Evolutionary conservation across 768 basidiomycete species (phyloP).

Genomic region (Pulveroboletus frians): DNA sequence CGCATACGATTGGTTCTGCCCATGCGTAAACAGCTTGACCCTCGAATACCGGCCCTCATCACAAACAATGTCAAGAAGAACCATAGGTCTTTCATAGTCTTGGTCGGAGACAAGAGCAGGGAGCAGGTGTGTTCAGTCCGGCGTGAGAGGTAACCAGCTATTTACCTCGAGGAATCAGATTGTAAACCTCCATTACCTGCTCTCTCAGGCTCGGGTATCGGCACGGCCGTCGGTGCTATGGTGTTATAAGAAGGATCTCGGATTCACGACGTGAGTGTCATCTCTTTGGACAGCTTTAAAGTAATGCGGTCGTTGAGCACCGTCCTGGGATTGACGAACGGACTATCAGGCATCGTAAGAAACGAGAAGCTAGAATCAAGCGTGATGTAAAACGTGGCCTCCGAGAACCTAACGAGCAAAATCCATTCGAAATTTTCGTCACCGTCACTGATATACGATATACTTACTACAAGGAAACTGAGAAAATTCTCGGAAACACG

Average conservation of each 20-base stretch:
- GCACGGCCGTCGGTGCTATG: constrained; percentile 89
- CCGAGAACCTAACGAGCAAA: constrained; percentile 90
- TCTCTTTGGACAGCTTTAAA: neutral
- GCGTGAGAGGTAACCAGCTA: neutral
- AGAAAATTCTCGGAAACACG: constrained; percentile 95
- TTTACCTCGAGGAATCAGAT: constrained; percentile 41
- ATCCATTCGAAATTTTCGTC: constrained; percentile 97
- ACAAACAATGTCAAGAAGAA: constrained; percentile 91
- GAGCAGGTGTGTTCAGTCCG: constrained; percentile 63
- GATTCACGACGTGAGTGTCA: constrained; percentile 77
- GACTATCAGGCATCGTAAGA: constrained; percentile 78
- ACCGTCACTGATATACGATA: constrained; percentile 99
- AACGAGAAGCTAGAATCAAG: constrained; percentile 95
- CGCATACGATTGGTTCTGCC: neutral
- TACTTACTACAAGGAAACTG: constrained; percentile 97
- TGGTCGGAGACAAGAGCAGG: constrained; percentile 90
- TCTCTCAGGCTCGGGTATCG: constrained; percentile 87
- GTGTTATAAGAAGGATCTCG: constrained; percentile 99
- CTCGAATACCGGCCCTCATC: constrained; percentile 87
- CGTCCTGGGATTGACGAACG: neutral
- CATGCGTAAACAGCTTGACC: constrained; percentile 89
- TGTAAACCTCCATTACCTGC: constrained; percentile 91
- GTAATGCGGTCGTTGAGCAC: neutral
- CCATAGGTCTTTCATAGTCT: constrained; percentile 90
- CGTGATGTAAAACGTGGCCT: constrained; percentile 92